Percentiles rank a stretch among this genome's conserved stretches.
These are phyloP conservation scores for Colletotrichum neosansevieriae DNA, from an alignment of 2,329 filamentous ascomycete genomes.

Conservation along the genomic window DNA sequence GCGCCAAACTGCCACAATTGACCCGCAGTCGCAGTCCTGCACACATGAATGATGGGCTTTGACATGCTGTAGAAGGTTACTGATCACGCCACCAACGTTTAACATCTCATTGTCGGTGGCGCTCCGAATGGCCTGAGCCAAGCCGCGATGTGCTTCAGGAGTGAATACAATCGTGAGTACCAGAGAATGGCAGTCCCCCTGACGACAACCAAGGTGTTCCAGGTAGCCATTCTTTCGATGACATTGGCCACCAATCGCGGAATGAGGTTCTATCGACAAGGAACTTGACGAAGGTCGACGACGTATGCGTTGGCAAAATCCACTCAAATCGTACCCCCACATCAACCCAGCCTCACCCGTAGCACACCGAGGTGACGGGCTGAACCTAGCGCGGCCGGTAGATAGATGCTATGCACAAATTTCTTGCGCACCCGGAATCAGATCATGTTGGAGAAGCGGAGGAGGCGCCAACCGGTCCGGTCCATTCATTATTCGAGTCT, in stretches of 20 bases:
- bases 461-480: constrained; percentile 14
- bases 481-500: not conserved
- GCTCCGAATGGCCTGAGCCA: not conserved
- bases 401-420: not conserved
- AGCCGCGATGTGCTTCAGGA: not conserved
- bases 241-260: no score
- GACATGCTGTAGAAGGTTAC: constrained; percentile 1
- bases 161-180: not conserved
- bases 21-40: constrained; percentile 11
- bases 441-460: not conserved
- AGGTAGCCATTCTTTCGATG: no score
- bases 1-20: constrained; percentile 5
- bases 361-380: constrained; percentile 7
- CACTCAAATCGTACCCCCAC: not conserved
- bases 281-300: no score
- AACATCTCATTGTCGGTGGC: not conserved
- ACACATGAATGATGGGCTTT: not conserved
- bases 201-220: no score
- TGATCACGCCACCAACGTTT: constrained; percentile 6
- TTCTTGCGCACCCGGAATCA: not conserved
- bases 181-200: not conserved
- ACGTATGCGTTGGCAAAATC: constrained; percentile 18
- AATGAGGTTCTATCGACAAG: no score
- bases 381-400: not conserved
- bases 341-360: constrained; percentile 14